phyloP scores from a whole-genome alignment of 371 early-diverging fungal species.

The Neoconidiobolus thromboides region DNA sequence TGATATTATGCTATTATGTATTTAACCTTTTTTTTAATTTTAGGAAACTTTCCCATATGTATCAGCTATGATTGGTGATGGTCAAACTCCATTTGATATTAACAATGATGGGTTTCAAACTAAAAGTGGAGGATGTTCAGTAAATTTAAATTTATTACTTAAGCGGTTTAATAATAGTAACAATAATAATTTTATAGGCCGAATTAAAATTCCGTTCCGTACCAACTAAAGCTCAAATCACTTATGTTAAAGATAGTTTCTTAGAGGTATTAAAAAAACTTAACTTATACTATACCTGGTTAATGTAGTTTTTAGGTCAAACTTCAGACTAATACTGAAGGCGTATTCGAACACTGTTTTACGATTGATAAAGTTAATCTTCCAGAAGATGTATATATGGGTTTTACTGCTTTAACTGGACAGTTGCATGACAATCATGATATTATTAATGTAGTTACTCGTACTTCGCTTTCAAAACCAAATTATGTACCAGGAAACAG shows the following conservation, averaged over 20 bases:
- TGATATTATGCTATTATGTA: background rate
- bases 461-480: background rate
- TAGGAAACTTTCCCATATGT: conserved; percentile 68
- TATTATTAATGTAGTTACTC: conserved; percentile 35
- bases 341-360: conserved; percentile 69
- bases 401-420: conserved; percentile 82
- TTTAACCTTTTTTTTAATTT: background rate
- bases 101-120: conserved; percentile 58
- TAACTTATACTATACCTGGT: background rate
- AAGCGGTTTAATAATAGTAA: background rate
- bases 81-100: conserved; percentile 57
- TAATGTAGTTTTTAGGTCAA: conserved; percentile 16
- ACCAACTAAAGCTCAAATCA: conserved; percentile 52
- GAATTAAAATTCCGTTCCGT: conserved; percentile 49
- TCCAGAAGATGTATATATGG: conserved; percentile 57
- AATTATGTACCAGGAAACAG: background rate
- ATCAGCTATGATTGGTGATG: conserved; percentile 84
- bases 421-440: conserved; percentile 75
- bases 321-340: conserved; percentile 38
- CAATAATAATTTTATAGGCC: conserved; percentile 13
- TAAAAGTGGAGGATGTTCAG: conserved; percentile 48
- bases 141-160: conserved; percentile 5
- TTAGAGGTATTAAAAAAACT: conserved; percentile 26
- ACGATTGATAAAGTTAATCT: conserved; percentile 42
- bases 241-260: conserved; percentile 47